Evolutionary conservation across 805 yeast genomes (phyloP).

Genomic region (Vanderwaltozyma tropicalis): DNA sequence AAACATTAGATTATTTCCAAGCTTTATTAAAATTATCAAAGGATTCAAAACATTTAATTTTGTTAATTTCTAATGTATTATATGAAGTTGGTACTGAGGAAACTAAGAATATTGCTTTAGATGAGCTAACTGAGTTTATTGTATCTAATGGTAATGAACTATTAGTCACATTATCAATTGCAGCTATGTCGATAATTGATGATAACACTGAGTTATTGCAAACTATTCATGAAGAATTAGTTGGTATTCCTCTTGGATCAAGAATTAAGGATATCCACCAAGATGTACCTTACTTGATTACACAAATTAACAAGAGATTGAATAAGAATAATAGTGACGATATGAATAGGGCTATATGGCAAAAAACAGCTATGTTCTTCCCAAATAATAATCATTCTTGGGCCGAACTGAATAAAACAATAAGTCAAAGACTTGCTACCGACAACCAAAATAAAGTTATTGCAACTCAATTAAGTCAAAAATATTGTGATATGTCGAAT

Average conservation of each 20-base stretch:
- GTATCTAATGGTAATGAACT: conserved; percentile 57
- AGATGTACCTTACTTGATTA: conserved; percentile 49
- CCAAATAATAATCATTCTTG: conserved; percentile 65
- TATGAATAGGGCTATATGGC: conserved; percentile 36
- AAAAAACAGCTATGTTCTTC: conserved; percentile 59
- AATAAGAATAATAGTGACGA: conserved; percentile 11
- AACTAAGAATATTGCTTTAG: conserved; percentile 72
- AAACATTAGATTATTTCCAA: conserved; percentile 58
- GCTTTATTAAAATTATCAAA: conserved; percentile 46
- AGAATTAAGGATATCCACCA: conserved; percentile 41
- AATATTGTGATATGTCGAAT: conserved; percentile 39
- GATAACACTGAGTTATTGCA: conserved; percentile 45
- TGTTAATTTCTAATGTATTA: conserved; percentile 67
- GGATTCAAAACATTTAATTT: conserved; percentile 56
- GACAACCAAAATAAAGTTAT: conserved; percentile 40
- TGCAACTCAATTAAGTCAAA: conserved; percentile 38
- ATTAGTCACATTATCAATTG: conserved; percentile 59
- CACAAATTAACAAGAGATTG: conserved; percentile 39
- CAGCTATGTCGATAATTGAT: conserved; percentile 66
- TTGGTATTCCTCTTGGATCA: conserved; percentile 36
- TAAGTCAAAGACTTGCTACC: conserved; percentile 50
- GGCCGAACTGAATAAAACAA: conserved; percentile 46
- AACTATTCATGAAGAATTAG: conserved; percentile 57
- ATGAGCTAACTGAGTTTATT: conserved; percentile 62
- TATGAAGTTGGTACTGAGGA: conserved; percentile 69